These are phyloP conservation scores for Petunia hybrid DNA, from an alignment of 305 asterid genomes.

Conservation along the genomic window DNA sequence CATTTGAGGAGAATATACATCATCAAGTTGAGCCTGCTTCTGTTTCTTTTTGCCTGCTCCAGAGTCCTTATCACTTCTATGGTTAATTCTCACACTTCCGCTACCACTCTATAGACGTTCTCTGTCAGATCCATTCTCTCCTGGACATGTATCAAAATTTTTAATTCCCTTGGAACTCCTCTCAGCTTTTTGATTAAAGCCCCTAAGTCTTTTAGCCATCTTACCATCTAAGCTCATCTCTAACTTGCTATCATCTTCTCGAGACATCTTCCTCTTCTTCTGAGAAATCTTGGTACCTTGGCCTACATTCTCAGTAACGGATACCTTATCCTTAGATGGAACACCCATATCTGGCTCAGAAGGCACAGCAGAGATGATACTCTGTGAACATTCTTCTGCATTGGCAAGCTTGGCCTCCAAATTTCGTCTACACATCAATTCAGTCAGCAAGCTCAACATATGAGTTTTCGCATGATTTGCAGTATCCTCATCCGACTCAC, in stretches of 20 bases:
- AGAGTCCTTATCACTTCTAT: no score
- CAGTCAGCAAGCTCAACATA: constrained; percentile 42
- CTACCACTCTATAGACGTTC: constrained; percentile 18
- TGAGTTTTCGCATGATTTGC: constrained; percentile 33
- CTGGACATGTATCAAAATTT: constrained; percentile 20
- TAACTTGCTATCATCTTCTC: constrained; percentile 26
- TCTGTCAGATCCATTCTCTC: constrained; percentile 27
- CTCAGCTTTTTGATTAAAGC: constrained; percentile 25
- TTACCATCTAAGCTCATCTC: constrained; percentile 29
- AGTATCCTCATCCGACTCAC: constrained; percentile 14
- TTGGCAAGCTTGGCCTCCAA: neutral
- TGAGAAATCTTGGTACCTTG: constrained; percentile 32
- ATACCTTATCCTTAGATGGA: constrained; percentile 31
- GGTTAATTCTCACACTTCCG: no score
- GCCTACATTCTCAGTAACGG: constrained; percentile 23
- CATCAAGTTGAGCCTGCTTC: no score
- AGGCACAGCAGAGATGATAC: constrained; percentile 25
- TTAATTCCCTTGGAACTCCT: constrained; percentile 31
- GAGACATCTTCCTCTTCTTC: constrained; percentile 36
- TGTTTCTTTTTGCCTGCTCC: no score
- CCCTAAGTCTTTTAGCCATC: constrained; percentile 24
- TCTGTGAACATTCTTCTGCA: constrained; percentile 10
- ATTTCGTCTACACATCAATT: constrained; percentile 34
- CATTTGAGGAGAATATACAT: no score
- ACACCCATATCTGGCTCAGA: constrained; percentile 29